Evolutionary conservation across 2,329 filamentous ascomycete species (phyloP).

Genomic region (Exserohilum rostratum): DNA sequence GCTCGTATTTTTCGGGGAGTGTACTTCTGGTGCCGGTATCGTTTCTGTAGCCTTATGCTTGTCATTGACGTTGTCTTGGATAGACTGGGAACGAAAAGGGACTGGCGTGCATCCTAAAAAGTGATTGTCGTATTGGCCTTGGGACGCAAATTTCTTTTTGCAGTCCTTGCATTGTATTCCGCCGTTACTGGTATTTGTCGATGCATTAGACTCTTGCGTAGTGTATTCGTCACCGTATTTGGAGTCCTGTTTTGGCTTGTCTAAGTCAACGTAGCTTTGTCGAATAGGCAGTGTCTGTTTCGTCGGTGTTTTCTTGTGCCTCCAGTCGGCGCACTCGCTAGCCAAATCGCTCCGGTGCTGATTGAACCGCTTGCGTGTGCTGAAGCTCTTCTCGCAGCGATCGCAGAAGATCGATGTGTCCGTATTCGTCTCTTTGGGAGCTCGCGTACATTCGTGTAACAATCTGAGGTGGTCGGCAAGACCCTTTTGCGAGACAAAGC

Average conservation of each 20-base stretch:
- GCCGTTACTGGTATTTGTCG: conserved; percentile 11
- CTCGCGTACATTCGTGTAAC: conserved; percentile 10
- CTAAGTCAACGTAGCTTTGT: conserved; percentile 14
- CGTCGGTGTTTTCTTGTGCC: conserved; percentile 5
- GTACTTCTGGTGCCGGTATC: background rate
- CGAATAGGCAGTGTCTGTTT: background rate
- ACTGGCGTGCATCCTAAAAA: conserved; percentile 26
- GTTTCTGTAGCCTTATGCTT: background rate
- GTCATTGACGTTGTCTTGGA: background rate
- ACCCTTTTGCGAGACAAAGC: conserved; percentile 1
- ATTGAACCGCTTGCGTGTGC: conserved; percentile 9
- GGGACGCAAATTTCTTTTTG: conserved; percentile 26
- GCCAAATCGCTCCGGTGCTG: conserved; percentile 18
- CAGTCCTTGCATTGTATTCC: conserved; percentile 25
- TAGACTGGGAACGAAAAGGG: background rate
- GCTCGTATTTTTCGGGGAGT: background rate
- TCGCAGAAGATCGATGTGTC: conserved; percentile 12
- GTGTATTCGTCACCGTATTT: conserved; percentile 7
- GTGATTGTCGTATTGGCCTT: conserved; percentile 24
- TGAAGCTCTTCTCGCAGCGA: conserved; percentile 20
- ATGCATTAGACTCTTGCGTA: conserved; percentile 5
- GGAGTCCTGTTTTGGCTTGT: conserved; percentile 14
- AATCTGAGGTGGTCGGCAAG: conserved; percentile 15
- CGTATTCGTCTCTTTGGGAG: background rate
- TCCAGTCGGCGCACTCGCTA: conserved; percentile 23